Base-by-base conservation (phyloP, 768 basidiomycete species). In the Auriculariales sp. region DNA sequence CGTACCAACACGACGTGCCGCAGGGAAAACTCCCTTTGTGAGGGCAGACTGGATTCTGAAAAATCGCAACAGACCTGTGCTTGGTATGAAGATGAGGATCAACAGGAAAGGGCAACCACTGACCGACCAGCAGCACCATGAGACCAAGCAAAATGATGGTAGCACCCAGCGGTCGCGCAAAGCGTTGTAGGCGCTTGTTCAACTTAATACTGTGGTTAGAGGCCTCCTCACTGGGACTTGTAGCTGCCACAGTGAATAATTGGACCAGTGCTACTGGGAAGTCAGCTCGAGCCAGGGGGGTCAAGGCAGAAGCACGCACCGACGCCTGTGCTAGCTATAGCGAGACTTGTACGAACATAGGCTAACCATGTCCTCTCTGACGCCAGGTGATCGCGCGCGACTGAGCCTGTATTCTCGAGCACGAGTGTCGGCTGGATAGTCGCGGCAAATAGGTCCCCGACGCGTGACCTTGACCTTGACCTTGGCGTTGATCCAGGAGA, bases 321-420 rank as follows among this genome's bases (percentile, higher is more conserved):
- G 30, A 81, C 76, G 28, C 78, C 79, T 3, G 75, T 66, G 2
- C 75, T 71, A 3, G 77, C 73, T 31, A 79, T 66, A 1, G 75
- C 71, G 44, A 81, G 64, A 56, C 78, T 79, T 2, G 79, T 81
- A n/a, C 79, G 68, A 46, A 78, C 65, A 54, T 80, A 81, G 11
- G 79, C 77, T 31, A 81, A 62, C 56, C 77, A 80, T 2, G 79
- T 80, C 44, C 79, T 65, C 55, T 81, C 79, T 14, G 71, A 74
- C 2, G 79, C 79, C 0, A 81, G 64, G 55, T 81, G 79, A 55
- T 81, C 79, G 9, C 79, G 69, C 6, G 79, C 79, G 2, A 78
- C 76, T 54, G 73, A 79, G 7, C 79, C 79, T 19, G 69, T 69
- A 58, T 81, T 81, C 57, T 78, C 70, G 28, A 81, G 62, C 1